phyloP scores from a whole-genome alignment of 495 filamentous ascomycete species.

The Venustampulla echinocandica region DNA sequence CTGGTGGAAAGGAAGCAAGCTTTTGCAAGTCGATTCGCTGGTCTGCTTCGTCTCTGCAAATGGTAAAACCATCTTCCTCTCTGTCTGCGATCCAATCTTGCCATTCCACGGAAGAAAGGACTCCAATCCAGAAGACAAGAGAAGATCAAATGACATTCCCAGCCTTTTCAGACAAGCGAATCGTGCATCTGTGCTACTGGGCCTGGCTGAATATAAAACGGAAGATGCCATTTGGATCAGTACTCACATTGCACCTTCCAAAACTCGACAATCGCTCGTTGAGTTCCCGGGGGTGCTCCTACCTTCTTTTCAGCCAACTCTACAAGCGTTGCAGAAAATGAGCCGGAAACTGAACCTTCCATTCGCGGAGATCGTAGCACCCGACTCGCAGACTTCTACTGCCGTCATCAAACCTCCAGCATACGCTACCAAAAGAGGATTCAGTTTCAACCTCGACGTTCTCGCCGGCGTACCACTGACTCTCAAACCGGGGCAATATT shows the following conservation, averaged over 20 bases:
- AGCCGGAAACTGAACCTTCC: conserved; percentile 42
- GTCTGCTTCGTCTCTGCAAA: conserved; percentile 46
- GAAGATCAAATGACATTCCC: conserved; percentile 14
- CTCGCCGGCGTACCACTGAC: conserved; percentile 31
- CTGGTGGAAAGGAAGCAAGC: conserved; percentile 54
- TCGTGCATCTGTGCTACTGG: conserved; percentile 22
- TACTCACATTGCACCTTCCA: conserved; percentile 10
- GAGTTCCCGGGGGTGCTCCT: conserved; percentile 67
- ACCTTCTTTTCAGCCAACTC: conserved; percentile 55
- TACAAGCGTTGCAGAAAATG: conserved; percentile 57
- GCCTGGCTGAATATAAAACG: conserved; percentile 20
- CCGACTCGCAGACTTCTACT: conserved; percentile 19
- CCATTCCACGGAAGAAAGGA: conserved; percentile 13
- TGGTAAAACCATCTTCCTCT: conserved; percentile 44
- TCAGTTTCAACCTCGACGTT: conserved; percentile 44
- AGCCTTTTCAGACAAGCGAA: conserved; percentile 24
- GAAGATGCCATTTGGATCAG: conserved; percentile 24
- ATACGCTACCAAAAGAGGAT: conserved; percentile 43
- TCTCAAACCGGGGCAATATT: conserved; percentile 29
- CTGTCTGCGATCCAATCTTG: conserved; percentile 24
- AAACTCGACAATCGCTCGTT: conserved; percentile 38
- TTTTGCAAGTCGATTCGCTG: conserved; percentile 46
- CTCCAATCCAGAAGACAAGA: conserved; percentile 12
- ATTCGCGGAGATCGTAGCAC: conserved; percentile 50
- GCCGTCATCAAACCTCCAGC: conserved; percentile 38